Evolutionary conservation across 148 eudicot genomes (phyloP).

Genomic region (Vaccinium vitisidaea): DNA sequence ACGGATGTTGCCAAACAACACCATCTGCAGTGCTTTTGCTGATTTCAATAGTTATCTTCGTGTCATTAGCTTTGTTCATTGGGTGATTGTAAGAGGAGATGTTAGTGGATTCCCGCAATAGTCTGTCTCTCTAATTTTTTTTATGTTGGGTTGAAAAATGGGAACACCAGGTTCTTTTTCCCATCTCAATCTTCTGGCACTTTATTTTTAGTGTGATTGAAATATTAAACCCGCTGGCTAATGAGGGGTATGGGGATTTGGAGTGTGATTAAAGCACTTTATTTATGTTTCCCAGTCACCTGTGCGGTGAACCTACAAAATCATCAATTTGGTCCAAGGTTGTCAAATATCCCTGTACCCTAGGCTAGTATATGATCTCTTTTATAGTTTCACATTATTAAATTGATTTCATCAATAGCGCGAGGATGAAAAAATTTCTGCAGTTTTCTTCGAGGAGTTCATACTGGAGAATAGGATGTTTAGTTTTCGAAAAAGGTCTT

Average conservation of each 20-base stretch:
- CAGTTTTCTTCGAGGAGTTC: background rate
- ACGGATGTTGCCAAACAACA: background rate
- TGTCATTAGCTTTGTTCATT: background rate
- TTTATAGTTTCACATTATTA: background rate
- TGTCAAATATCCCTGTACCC: background rate
- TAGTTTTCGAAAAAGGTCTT: background rate
- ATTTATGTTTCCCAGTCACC: background rate
- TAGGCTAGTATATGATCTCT: background rate
- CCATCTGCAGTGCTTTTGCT: conserved; percentile 3
- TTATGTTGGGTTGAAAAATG: background rate
- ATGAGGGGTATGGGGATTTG: too few species aligned
- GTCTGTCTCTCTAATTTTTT: background rate
- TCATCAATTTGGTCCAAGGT: background rate
- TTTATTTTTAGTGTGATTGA: background rate
- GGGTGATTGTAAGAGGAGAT: background rate
- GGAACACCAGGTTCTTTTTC: background rate
- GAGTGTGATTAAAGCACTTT: too few species aligned
- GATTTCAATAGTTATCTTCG: background rate
- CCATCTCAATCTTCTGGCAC: conserved; percentile 9
- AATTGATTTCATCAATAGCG: background rate
- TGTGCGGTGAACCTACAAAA: background rate
- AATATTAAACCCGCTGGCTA: background rate
- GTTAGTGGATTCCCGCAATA: background rate
- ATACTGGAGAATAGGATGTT: conserved; percentile 7
- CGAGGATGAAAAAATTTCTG: background rate